Conservation (phyloP, 164 flowering plant genomes). For the Nymphaea colorata region DNA sequence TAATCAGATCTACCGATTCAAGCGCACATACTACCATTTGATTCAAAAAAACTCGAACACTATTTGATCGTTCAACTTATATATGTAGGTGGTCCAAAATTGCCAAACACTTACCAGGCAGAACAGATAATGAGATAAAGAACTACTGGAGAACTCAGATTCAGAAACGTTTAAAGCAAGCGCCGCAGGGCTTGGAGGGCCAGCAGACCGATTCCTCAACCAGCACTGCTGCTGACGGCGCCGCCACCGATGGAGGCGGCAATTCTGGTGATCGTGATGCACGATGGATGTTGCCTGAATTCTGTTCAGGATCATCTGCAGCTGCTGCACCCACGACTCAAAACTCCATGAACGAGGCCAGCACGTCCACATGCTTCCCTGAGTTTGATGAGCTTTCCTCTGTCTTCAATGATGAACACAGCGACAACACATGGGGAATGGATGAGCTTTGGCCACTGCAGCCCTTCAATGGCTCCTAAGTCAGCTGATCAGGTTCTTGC, state of each 20-base stretch:
- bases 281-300: neutral
- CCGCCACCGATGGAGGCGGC: neutral
- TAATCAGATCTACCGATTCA: too few species aligned
- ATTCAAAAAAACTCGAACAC: neutral
- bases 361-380: neutral
- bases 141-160: constrained; percentile 3
- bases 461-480: neutral
- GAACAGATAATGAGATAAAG: constrained; percentile 3
- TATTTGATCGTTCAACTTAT: neutral
- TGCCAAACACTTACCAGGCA: neutral
- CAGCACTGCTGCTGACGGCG: neutral
- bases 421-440: neutral
- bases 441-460: neutral
- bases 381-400: neutral
- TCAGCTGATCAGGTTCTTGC: neutral
- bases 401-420: neutral
- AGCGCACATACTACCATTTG: too few species aligned
- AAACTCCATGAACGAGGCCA: neutral
- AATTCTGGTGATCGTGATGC: neutral
- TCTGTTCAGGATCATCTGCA: neutral
- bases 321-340: neutral
- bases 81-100: neutral
- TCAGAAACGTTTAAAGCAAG: neutral
- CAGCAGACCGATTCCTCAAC: neutral
- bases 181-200: neutral